These are phyloP conservation scores for Ganoderma meredithae DNA, from an alignment of 1,284 basidiomycete genomes.

Conservation along the genomic window DNA sequence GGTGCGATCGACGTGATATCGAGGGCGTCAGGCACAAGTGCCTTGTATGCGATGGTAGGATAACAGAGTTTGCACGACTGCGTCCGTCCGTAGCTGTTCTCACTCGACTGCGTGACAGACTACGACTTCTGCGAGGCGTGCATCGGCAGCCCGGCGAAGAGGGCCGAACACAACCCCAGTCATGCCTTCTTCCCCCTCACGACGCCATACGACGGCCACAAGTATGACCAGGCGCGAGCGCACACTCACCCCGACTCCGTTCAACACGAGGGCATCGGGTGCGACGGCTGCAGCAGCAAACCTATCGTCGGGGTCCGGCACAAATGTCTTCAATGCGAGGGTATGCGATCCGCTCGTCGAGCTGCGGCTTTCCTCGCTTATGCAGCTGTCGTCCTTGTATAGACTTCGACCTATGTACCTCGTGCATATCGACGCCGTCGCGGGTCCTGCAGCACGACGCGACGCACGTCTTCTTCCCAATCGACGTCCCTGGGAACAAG, in stretches of 20 bases:
- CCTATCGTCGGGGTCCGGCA: conserved; percentile 57
- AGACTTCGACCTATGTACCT: conserved; percentile 76
- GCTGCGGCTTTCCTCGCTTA: too few species aligned
- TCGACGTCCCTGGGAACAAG: conserved; percentile 18
- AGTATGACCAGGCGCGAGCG: conserved; percentile 35
- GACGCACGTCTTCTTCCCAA: conserved; percentile 23
- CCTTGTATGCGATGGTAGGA: conserved; percentile 66
- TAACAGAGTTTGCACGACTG: neutral
- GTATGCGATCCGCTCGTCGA: conserved; percentile 16
- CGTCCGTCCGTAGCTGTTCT: too few species aligned
- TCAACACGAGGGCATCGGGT: conserved; percentile 42
- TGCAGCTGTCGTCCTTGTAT: neutral
- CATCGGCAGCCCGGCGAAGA: conserved; percentile 39
- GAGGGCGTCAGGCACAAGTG: conserved; percentile 75
- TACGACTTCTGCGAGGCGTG: conserved; percentile 76
- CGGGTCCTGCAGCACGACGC: conserved; percentile 24
- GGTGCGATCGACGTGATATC: conserved; percentile 53
- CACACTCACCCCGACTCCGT: neutral
- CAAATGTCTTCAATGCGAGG: conserved; percentile 72
- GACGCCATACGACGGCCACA: conserved; percentile 49
- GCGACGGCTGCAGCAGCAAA: conserved; percentile 71
- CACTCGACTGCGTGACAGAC: conserved; percentile 20
- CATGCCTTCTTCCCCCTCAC: conserved; percentile 74
- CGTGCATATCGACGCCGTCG: conserved; percentile 62
- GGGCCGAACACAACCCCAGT: conserved; percentile 19